Evolutionary conservation across 495 filamentous ascomycete genomes (phyloP).

Genomic region (Baudoinia panamericana): DNA sequence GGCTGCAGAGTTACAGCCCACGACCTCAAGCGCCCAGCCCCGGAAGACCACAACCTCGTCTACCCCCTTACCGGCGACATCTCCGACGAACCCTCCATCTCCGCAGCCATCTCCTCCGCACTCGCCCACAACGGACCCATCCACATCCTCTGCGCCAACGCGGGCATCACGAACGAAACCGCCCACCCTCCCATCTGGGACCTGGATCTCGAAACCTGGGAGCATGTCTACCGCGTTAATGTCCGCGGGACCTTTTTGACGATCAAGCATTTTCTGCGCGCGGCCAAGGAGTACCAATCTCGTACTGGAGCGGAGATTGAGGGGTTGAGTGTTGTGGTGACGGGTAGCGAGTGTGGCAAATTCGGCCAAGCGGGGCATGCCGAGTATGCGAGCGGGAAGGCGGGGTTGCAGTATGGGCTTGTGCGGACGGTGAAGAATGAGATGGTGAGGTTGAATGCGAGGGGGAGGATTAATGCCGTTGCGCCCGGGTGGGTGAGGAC

Average conservation of each 20-base stretch:
- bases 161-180: constrained; percentile 37
- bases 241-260: constrained; percentile 43
- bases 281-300: constrained; percentile 29
- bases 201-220: constrained; percentile 39
- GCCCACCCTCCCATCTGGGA: constrained; percentile 40
- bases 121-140: constrained; percentile 38
- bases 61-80: constrained; percentile 36
- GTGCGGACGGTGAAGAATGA: constrained; percentile 43
- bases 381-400: constrained; percentile 41
- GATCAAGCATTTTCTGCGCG: constrained; percentile 43
- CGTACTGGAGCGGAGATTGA: constrained; percentile 30
- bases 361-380: constrained; percentile 40
- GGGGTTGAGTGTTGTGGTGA: constrained; percentile 44
- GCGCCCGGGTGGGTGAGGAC: constrained; percentile 40
- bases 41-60: constrained; percentile 24
- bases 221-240: constrained; percentile 38
- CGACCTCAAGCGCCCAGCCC: constrained; percentile 28
- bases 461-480: constrained; percentile 44
- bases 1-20: constrained; percentile 43
- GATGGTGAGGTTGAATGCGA: constrained; percentile 38
- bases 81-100: constrained; percentile 36
- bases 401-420: constrained; percentile 42
- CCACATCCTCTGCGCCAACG: constrained; percentile 42
- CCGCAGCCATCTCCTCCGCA: constrained; percentile 33
- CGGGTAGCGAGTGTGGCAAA: constrained; percentile 37